These are phyloP conservation scores for Apocynum venetum DNA, from an alignment of 257 asterid genomes.

Conservation along the genomic window DNA sequence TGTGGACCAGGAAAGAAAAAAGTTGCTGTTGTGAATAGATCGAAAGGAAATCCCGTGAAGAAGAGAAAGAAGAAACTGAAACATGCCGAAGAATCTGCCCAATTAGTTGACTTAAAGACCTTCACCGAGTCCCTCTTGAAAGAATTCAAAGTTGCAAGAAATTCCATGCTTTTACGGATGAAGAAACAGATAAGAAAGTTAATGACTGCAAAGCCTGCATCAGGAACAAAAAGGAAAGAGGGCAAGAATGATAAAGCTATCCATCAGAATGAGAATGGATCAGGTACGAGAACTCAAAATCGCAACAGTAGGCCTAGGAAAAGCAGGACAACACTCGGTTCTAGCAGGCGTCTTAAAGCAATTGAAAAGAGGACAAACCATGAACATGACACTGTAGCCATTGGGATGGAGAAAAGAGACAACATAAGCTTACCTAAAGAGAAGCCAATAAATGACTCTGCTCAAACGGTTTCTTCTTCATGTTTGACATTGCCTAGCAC, in stretches of 20 bases:
- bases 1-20: slow-evolving; percentile 19
- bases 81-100: not conserved
- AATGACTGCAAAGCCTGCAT: slow-evolving; percentile 8
- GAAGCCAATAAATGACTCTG: slow-evolving; percentile 9
- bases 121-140: slow-evolving; percentile 38
- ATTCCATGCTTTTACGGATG: slow-evolving; percentile 41
- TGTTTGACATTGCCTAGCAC: slow-evolving; percentile 26
- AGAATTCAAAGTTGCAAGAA: slow-evolving; percentile 44
- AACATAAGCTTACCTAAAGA: slow-evolving; percentile 10
- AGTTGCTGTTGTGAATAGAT: slow-evolving; percentile 12
- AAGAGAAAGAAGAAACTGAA: slow-evolving; percentile 21
- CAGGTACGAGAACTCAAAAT: slow-evolving; percentile 16
- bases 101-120: slow-evolving; percentile 37
- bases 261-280: slow-evolving; percentile 11
- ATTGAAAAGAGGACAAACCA: slow-evolving; percentile 4
- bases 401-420: slow-evolving; percentile 14
- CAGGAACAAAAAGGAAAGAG: slow-evolving; percentile 14
- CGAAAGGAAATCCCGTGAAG: slow-evolving; percentile 3
- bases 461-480: slow-evolving; percentile 22
- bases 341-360: not conserved
- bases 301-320: not conserved
- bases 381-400: slow-evolving; percentile 5
- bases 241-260: slow-evolving; percentile 10
- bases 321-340: not conserved
- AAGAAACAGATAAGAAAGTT: slow-evolving; percentile 34